Base-by-base conservation (phyloP, 1,284 basidiomycete genomes). In the Ustilago trichophora region DNA sequence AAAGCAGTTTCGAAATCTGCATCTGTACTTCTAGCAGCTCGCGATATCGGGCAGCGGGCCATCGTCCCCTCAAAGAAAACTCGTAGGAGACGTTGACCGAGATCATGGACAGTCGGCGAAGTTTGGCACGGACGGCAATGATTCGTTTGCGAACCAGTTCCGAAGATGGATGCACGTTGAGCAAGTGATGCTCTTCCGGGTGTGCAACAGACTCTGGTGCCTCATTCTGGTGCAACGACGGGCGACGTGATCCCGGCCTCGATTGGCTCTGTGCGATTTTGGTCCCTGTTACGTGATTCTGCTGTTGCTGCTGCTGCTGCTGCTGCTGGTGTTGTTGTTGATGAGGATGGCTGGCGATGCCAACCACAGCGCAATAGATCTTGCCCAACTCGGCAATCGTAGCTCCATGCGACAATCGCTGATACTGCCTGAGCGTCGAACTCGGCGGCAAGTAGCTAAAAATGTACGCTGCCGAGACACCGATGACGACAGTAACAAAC, bases 1-100 rank as follows among this genome's bases (percentile, higher is more conserved):
- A 91, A 89, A 93, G 13, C 68, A 81, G 38, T 53, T 77, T 67
- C n/a, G 73, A 72, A 49, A 78, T 45, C 46, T 75, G 51, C 74
- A 80, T 55, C 43, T 70, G 59, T 13, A 63, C 51, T 7, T 43
- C 49, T 12, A 65, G 58, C n/a, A 78, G 52, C 16, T 64, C 50
- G n/a, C 57, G 47, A 40, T 77, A 71, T 15, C 80, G 60, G 9
- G 82, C 45, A 1, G 55, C 44, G 1, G 76, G 76, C 76, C 76
- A 77, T 11, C 47, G 35, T 66, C 60, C 83, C 45, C 73, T 82
- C 69, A 43, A 72, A 42, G 40, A 83, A 55, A 44, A 83, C 78
- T 76, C 62, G 78, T 82, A 69, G 46, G 71, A 57, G 77, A 85
- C 34, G 25, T 65, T 64, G 44, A 53, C 57, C 43, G 83, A 54